These are phyloP conservation scores for Pistacia atlantica DNA, from an alignment of 345 rosid species.

Conservation along the genomic window DNA sequence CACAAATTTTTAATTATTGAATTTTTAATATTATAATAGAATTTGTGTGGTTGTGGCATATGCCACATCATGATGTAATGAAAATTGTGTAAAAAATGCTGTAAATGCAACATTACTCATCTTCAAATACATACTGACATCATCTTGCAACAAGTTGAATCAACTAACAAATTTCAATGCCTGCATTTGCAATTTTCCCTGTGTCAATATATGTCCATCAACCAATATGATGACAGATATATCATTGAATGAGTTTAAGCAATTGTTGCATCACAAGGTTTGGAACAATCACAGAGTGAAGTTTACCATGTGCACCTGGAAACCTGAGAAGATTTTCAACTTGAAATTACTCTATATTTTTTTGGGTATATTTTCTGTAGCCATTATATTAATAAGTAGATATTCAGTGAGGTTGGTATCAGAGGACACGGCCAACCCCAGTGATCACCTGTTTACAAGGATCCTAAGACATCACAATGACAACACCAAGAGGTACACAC, in stretches of 20 bases:
- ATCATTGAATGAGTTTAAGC: background rate
- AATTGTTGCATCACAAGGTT: conserved; percentile 7
- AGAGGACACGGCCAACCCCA: background rate
- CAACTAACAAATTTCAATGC: background rate
- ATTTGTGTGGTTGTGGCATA: too few species aligned
- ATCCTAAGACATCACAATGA: background rate
- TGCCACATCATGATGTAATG: too few species aligned
- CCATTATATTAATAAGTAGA: background rate
- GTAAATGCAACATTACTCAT: too few species aligned
- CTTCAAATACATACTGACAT: background rate
- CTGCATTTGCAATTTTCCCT: background rate
- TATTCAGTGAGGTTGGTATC: background rate
- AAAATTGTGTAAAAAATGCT: too few species aligned
- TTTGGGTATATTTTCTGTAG: background rate
- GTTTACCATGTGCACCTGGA: background rate
- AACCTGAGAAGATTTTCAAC: background rate
- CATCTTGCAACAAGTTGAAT: background rate
- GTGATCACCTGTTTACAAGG: background rate
- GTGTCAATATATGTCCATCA: background rate
- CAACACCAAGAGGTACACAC: background rate
- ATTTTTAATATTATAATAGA: too few species aligned
- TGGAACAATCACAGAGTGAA: background rate
- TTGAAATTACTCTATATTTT: background rate
- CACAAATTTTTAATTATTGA: too few species aligned
- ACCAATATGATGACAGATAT: background rate